Evolutionary conservation across 192 early-diverging fungal species (phyloP), one percentile per base, ranked within the genome.

Genomic region (Phlyctochytrium planicorne): DNA sequence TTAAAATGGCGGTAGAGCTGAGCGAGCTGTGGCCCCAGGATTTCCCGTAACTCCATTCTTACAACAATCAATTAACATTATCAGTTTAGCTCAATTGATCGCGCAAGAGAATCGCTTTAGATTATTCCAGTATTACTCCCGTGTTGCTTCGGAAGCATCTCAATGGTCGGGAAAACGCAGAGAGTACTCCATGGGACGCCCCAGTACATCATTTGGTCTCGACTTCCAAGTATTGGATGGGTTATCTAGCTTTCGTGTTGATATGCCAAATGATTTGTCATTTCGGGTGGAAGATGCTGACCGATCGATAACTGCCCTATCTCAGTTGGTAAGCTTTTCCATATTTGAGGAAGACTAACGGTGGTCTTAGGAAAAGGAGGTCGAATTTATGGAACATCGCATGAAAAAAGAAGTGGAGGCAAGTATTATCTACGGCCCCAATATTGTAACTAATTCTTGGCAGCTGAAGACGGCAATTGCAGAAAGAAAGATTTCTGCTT

Each of bases 381-480:
- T 69, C 34, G 68, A 52, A n/a, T 17, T 52, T 14, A 63, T 69
- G 53, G 61, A 59, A 30, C 59, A 69, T 23, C 60, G 68, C 12
- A 60, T 69, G 68, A 69, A 53, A 34, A 69, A 69, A 47, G 68
- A 69, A 27, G 62, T 69, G 68, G 68, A 69, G 62, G 60, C 34
- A 20, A 20, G 3, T 32, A 33, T 62, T 3, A 25, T 6, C 29
- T 59, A 16, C n/a, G 14, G 14, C n/a, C n/a, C 56, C 24, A 30
- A 27, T 10, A 59, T 12, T 24, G 14, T 27, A 59, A 16, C 30
- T 14, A 16, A 59, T 12, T 59, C 6, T 62, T 3, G 12, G 32
- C 23, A 62, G 67, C 50, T 69, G 25, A 69, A 69, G 52, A 52
- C 60, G 53, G 60, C 68, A 20, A 69, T 69, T 52, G n/a, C 61